Percentiles rank a stretch among this genome's conserved stretches.
Conservation (phyloP, 805 yeast species). For the Yamadazyma kitorensis region DNA sequence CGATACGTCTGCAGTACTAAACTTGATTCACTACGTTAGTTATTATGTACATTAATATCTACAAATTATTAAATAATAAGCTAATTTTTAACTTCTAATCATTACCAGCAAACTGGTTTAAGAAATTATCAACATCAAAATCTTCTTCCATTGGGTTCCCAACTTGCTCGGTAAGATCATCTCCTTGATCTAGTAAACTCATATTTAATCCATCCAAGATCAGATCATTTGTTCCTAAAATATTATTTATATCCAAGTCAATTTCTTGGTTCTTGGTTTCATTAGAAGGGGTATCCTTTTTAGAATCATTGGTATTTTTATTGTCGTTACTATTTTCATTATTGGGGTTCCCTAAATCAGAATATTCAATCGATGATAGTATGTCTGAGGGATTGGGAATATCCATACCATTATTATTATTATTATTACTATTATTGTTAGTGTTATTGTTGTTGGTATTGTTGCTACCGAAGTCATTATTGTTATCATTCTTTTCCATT, state of each 20-base stretch:
- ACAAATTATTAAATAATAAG: not conserved
- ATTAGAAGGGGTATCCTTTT: constrained; percentile 1
- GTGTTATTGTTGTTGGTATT: constrained; percentile 3
- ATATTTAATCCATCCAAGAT: constrained; percentile 42
- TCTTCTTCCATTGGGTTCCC: constrained; percentile 34
- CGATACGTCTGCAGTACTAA: not conserved
- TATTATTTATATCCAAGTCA: constrained; percentile 34
- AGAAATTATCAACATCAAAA: constrained; percentile 44
- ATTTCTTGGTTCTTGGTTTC: constrained; percentile 3
- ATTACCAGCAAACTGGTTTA: constrained; percentile 41
- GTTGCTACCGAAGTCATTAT: constrained; percentile 1
- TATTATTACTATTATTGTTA: constrained; percentile 5
- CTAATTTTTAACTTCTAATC: constrained; percentile 15
- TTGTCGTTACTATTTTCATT: constrained; percentile 1
- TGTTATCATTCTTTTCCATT: constrained; percentile 5
- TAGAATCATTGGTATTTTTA: not conserved
- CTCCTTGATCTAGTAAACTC: constrained; percentile 29
- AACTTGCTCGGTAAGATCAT: constrained; percentile 4
- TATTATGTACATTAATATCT: too few species aligned
- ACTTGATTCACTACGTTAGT: too few species aligned
- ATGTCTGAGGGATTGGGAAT: constrained; percentile 15
- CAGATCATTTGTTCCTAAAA: constrained; percentile 38
- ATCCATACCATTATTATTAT: constrained; percentile 4
- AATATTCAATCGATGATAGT: constrained; percentile 12
- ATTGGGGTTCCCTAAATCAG: constrained; percentile 3